Evolutionary conservation across 108 stramenopile species (phyloP).

Genomic region (Fragilaria radians): DNA sequence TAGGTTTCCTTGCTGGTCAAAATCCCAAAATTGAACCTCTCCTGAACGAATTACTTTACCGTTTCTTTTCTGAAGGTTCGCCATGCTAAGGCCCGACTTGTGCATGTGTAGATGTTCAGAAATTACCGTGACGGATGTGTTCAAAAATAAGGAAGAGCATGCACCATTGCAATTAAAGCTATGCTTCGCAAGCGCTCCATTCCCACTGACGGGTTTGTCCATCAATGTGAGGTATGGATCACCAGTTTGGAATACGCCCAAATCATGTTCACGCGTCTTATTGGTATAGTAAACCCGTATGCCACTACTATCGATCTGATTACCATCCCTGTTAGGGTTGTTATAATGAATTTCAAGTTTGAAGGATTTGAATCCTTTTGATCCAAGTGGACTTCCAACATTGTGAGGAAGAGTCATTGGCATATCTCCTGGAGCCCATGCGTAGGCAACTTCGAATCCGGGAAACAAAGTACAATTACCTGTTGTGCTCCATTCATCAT

Average conservation of each 20-base stretch:
- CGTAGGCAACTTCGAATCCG: constrained; percentile 15
- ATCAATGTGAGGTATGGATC: constrained; percentile 31
- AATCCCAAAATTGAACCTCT: constrained; percentile 33
- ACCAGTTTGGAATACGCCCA: constrained; percentile 34
- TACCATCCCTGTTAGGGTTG: constrained; percentile 26
- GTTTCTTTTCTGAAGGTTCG: constrained; percentile 31
- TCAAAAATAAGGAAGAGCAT: constrained; percentile 19
- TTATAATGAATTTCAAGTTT: constrained; percentile 41
- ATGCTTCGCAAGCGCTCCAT: constrained; percentile 14
- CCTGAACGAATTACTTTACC: constrained; percentile 28
- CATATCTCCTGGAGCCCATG: constrained; percentile 44
- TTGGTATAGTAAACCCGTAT: constrained; percentile 38
- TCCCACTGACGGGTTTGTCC: constrained; percentile 17
- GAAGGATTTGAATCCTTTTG: constrained; percentile 22
- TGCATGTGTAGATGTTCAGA: constrained; percentile 46
- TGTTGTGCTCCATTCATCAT: constrained; percentile 4
- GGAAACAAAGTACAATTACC: not conserved
- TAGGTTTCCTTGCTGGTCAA: constrained; percentile 34
- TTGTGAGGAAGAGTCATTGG: constrained; percentile 25
- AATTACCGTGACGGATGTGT: constrained; percentile 10
- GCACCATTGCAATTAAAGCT: constrained; percentile 32
- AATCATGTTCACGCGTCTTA: constrained; percentile 24
- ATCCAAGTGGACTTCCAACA: constrained; percentile 34
- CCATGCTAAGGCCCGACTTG: constrained; percentile 22
- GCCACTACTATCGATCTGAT: constrained; percentile 39